Evolutionary conservation across 805 yeast genomes (phyloP).

Genomic region (Hermanozyma aechmeae): DNA sequence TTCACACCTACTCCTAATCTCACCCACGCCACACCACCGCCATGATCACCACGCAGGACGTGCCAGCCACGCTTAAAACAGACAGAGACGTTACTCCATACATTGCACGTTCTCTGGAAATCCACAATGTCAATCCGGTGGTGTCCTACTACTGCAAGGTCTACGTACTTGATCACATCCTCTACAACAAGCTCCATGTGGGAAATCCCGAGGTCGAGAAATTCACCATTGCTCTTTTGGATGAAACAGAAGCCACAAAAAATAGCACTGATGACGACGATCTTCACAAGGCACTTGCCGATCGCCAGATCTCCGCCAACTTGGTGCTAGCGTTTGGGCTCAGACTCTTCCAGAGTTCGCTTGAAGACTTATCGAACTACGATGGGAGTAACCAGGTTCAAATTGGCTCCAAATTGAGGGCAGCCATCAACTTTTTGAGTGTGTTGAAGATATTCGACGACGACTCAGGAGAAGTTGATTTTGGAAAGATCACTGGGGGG

Average conservation of each 20-base stretch:
- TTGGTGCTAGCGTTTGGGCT: slow-evolving; percentile 37
- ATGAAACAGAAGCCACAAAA: slow-evolving; percentile 57
- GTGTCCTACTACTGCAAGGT: slow-evolving; percentile 62
- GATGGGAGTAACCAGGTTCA: slow-evolving; percentile 28
- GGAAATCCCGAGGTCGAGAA: slow-evolving; percentile 44
- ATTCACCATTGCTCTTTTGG: slow-evolving; percentile 55
- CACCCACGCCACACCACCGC: no score
- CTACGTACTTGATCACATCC: slow-evolving; percentile 66
- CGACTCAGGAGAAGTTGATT: slow-evolving; percentile 18
- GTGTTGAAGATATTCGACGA: slow-evolving; percentile 28
- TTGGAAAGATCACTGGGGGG: slow-evolving; percentile 46
- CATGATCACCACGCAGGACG: no score
- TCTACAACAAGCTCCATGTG: slow-evolving; percentile 52
- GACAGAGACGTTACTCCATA: slow-evolving; percentile 35
- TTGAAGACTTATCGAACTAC: slow-evolving; percentile 33
- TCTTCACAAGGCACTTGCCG: slow-evolving; percentile 42
- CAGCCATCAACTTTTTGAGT: slow-evolving; percentile 45
- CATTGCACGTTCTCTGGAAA: slow-evolving; percentile 48
- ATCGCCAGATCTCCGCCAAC: slow-evolving; percentile 40
- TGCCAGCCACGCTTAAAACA: not conserved
- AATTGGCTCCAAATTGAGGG: slow-evolving; percentile 45
- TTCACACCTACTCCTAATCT: no score
- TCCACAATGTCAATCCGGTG: slow-evolving; percentile 49
- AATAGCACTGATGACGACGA: slow-evolving; percentile 29
- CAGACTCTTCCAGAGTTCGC: slow-evolving; percentile 38